phyloP scores from a whole-genome alignment of 768 basidiomycete genomes.

The Termitomyces sp. region DNA sequence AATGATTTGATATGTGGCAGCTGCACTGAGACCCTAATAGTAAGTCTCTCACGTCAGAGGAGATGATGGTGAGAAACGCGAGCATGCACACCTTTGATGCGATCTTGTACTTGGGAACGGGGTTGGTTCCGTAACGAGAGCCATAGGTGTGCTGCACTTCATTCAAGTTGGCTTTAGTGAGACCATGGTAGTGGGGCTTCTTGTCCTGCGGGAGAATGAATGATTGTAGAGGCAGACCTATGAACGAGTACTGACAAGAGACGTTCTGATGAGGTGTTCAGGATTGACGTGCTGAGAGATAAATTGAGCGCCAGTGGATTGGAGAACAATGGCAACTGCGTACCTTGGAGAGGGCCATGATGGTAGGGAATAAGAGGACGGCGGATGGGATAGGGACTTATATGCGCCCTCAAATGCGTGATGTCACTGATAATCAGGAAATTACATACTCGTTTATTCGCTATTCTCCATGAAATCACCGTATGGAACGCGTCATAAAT shows the following conservation, averaged over 20 bases:
- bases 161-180: slow-evolving; percentile 28
- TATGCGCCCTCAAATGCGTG: neutral
- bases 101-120: slow-evolving; percentile 65
- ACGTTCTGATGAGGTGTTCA: slow-evolving; percentile 53
- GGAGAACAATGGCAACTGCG: neutral
- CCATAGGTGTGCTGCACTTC: slow-evolving; percentile 43
- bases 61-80: neutral
- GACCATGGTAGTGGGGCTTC: slow-evolving; percentile 27
- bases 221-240: neutral
- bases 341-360: slow-evolving; percentile 63
- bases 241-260: slow-evolving; percentile 31
- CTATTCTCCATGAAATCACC: neutral
- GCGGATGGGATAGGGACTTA: neutral
- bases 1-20: slow-evolving; percentile 50
- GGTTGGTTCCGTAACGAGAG: slow-evolving; percentile 58
- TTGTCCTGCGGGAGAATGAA: slow-evolving; percentile 35
- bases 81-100: slow-evolving; percentile 40
- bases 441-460: neutral
- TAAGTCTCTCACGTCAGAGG: neutral
- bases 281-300: slow-evolving; percentile 56
- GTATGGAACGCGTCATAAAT: too few relatives aligned
- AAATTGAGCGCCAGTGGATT: neutral
- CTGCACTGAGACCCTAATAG: slow-evolving; percentile 55
- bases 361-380: slow-evolving; percentile 4
- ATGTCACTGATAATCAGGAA: slow-evolving; percentile 1